phyloP scores from a whole-genome alignment of 1,139 yeast species.

The Suhomyces taliae region DNA sequence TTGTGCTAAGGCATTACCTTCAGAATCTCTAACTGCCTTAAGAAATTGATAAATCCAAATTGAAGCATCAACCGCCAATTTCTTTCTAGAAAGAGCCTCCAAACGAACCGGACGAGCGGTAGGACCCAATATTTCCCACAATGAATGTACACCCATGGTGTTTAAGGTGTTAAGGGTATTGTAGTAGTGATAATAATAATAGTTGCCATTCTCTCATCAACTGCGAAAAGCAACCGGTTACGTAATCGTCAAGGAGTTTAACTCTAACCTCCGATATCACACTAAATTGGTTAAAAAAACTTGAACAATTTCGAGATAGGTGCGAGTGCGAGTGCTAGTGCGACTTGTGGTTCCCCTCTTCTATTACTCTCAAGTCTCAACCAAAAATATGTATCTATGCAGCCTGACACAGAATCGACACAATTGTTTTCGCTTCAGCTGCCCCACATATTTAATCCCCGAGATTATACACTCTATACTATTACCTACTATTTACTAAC shows the following conservation, averaged over 20 bases:
- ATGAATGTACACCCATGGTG: slow-evolving; percentile 90
- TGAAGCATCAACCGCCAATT: slow-evolving; percentile 94
- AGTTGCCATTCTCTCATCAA: neutral
- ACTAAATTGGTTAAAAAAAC: neutral
- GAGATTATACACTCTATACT: no score
- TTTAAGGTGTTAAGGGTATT: neutral
- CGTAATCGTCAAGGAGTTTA: neutral
- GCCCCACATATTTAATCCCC: no score
- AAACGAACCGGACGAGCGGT: slow-evolving; percentile 87
- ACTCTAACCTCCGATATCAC: neutral
- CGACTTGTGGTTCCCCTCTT: no score
- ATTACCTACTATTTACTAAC: neutral
- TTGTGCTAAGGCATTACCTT: slow-evolving; percentile 74
- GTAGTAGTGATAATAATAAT: neutral
- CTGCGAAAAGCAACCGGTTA: neutral
- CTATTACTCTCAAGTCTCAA: no score
- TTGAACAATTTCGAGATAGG: no score
- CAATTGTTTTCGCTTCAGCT: no score
- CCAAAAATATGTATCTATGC: no score
- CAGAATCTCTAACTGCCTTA: slow-evolving; percentile 87
- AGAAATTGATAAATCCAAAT: slow-evolving; percentile 98
- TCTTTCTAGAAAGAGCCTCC: slow-evolving; percentile 74
- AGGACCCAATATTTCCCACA: slow-evolving; percentile 92
- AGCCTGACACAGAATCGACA: no score
- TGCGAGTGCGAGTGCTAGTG: no score